Base-by-base conservation (phyloP, 768 basidiomycete genomes). In the Mycena olivaceomarginata region DNA sequence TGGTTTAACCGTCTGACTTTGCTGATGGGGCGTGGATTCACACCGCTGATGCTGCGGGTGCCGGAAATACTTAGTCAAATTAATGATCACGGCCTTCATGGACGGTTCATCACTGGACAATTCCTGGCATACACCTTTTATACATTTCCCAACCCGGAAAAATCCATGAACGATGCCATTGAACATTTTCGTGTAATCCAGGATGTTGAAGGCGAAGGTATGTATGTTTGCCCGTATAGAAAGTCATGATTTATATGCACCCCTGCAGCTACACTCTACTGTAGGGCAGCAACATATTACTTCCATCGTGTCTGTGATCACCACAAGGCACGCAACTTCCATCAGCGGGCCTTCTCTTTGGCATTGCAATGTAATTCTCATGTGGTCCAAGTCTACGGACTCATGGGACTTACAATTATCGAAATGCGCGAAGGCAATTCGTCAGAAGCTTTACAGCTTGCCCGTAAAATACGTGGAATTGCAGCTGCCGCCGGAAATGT, bases 11-110 rank as follows among this genome's bases (percentile, higher is more conserved):
- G 5, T n/a, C 18, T 71, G 11, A 70, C 41, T 59, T n/a, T 64
- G 18, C n/a, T 67, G 22, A 66, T 62, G 57, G 25, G 15, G 5
- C 69, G 69, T 13, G 69, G 69, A 10, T 16, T 70, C 43, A 70
- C 22, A 43, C 60, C 5, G 40, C 69, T 25, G 31, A 51, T 15
- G 48, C 48, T 15, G 48, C 48, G 48, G 7, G 7, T 51, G 48
- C 48, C 48, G 18, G 48, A 51, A 51, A 5, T 70, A 2, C 59
- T 70, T 2, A 43, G 16, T 9, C 4, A 51, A 20, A 60, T 62
- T 7, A 59, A 48, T 13, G 69, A 70, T 5, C 57, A 62, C 18
- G 57, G 46, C 25, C 57, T 70, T 16, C 59, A 70, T 13, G 69
- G 57, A 4, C 37, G 43, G 9, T 70, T 45, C 31, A 70, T 70